Percentiles rank a stretch among this genome's conserved stretches.
These are phyloP conservation scores for Penicillium paradoxum DNA, from an alignment of 495 filamentous ascomycete genomes.

Conservation along the genomic window DNA sequence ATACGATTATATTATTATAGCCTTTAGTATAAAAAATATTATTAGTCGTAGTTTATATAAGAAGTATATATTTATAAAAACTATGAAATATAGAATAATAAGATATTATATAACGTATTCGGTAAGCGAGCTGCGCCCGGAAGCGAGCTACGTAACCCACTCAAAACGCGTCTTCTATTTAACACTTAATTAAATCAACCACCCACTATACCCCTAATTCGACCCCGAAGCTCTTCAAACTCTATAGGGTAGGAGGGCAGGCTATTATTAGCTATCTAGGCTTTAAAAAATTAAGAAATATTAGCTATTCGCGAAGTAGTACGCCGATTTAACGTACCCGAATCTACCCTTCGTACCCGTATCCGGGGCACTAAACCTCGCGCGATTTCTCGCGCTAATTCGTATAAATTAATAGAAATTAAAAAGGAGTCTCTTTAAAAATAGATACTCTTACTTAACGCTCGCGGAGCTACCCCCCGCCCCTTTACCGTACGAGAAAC, in stretches of 20 bases:
- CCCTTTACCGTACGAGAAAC: conserved; percentile 31
- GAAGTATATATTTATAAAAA: no score
- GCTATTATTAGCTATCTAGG: background rate
- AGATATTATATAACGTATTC: background rate
- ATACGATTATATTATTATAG: no score
- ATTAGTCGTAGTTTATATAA: no score
- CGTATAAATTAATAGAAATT: conserved; percentile 20
- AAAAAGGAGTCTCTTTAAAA: conserved; percentile 28
- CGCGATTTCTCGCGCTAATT: no score
- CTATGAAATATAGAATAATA: no score
- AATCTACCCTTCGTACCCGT: background rate
- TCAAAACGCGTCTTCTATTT: background rate
- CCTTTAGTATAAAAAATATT: no score
- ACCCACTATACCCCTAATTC: background rate
- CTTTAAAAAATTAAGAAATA: background rate
- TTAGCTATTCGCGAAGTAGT: background rate
- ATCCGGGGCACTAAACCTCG: no score
- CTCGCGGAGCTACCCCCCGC: background rate
- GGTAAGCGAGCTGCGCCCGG: background rate
- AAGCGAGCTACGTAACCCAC: no score
- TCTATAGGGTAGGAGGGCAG: background rate
- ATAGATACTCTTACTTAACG: conserved; percentile 27
- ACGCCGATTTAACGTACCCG: background rate
- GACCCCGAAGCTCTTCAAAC: background rate
- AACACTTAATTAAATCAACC: background rate